These are phyloP conservation scores for Nadsonia fulvescens DNA, from an alignment of 805 yeast genomes.

Conservation along the genomic window DNA sequence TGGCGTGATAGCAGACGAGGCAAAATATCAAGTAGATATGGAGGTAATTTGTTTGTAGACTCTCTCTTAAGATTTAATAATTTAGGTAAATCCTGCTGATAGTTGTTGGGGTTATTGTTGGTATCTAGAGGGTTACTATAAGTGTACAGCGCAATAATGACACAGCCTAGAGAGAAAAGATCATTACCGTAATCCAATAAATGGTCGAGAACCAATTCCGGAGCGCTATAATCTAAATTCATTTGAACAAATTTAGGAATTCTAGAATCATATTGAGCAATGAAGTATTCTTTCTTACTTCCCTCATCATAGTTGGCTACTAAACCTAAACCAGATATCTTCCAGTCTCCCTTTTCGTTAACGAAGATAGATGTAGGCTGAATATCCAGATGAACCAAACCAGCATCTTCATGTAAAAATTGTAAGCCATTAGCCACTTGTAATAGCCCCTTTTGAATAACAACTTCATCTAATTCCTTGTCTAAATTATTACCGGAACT, in stretches of 20 bases:
- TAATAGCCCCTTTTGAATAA: conserved; percentile 62
- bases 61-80: conserved; percentile 23
- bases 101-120: conserved; percentile 31
- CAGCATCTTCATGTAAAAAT: conserved; percentile 64
- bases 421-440: conserved; percentile 64
- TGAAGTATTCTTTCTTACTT: conserved; percentile 34
- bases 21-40: conserved; percentile 29
- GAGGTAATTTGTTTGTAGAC: conserved; percentile 34
- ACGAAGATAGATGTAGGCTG: conserved; percentile 64
- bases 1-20: conserved; percentile 37
- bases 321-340: conserved; percentile 57
- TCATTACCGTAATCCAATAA: conserved; percentile 54
- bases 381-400: conserved; percentile 57
- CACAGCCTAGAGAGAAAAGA: conserved; percentile 65
- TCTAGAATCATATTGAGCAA: conserved; percentile 59
- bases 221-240: conserved; percentile 63
- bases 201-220: conserved; percentile 58
- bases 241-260: conserved; percentile 56
- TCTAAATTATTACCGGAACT: no score
- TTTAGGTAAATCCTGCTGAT: conserved; percentile 28
- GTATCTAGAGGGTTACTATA: conserved; percentile 30
- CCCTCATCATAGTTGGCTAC: conserved; percentile 28
- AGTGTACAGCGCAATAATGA: conserved; percentile 50
- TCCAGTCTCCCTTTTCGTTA: conserved; percentile 81
- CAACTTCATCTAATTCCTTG: conserved; percentile 46